Base-by-base conservation (phyloP, 768 basidiomycete genomes). In the Phylloporus arenicola region DNA sequence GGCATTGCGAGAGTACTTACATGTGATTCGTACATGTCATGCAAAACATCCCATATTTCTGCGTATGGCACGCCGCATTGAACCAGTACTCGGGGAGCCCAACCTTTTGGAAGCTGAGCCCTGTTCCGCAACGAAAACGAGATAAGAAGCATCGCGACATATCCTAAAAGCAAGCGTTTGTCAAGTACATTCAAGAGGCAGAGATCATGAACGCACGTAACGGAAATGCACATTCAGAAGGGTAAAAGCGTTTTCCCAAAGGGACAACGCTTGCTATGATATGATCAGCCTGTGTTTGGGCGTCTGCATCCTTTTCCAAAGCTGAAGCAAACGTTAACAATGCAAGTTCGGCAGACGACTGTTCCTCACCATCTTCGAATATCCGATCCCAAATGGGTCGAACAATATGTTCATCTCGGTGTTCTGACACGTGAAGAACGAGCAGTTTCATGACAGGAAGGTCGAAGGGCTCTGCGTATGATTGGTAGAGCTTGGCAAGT, bases 361-460 rank as follows among this genome's bases (percentile, higher is more conserved):
- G 47, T 19, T 43, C 66, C 79, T 52, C 64, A 89, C 92, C 81
- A 54, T 86, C 82, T 44, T 88, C 82, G 53, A 96, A 80, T 57
- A 98, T 83, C 56, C 81, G 82, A 56, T 85, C 84, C 95, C 95
- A 98, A 14, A 94, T 92, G 4, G 86, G 82, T 48, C 81, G 77
- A 16, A 92, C 83, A 30, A 95, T 70, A 41, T 75, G 79, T 51
- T 90, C 85, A 56, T 98, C 92, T 4, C 84, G 83, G 64, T 95
- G 92, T 64, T 94, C 92, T 8, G 95, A 94, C 7, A 95, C 88
- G 64, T 96, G 88, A 48, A 97, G 75, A 63, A 95, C 93, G 24
- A 96, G 76, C 6, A 99, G 75, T 63, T 92, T 91, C 65, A 91
- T 82, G 34, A 83, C 75, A 6, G 87, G 82, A 13, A 96, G 75